A percentile compares a stretch with the other conserved stretches of the same genome.
phyloP scores from a whole-genome alignment of 2,329 filamentous ascomycete genomes.

The Penicillium sp. region DNA sequence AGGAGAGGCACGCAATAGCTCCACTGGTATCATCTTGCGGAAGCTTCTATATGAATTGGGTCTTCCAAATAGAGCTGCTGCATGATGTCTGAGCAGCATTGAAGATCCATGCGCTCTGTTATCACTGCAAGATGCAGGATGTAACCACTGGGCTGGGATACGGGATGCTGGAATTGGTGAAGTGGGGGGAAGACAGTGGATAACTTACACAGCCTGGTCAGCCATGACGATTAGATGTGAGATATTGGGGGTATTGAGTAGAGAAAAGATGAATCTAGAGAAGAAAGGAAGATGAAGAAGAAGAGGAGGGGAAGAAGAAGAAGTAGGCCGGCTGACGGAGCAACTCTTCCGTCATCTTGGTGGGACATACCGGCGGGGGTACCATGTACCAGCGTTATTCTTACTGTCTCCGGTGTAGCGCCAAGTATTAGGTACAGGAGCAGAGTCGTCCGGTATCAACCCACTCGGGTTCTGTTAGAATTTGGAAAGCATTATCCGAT shows the following conservation, averaged over 20 bases:
- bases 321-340: conserved; percentile 28
- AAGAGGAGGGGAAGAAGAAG: conserved; percentile 20
- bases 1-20: not conserved
- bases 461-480: conserved; percentile 19
- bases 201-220: conserved; percentile 40
- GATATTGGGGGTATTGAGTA: conserved; percentile 5
- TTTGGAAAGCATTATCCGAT: conserved; percentile 14
- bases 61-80: not conserved
- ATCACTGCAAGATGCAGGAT: not conserved
- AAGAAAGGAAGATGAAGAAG: conserved; percentile 19
- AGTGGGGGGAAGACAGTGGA: conserved; percentile 4
- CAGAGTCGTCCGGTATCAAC: conserved; percentile 31
- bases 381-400: conserved; percentile 7
- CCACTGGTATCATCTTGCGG: conserved; percentile 4
- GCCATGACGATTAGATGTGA: conserved; percentile 30
- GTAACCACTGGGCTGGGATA: not conserved
- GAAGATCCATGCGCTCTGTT: not conserved
- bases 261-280: conserved; percentile 16
- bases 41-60: not conserved
- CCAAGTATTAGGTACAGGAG: conserved; percentile 25
- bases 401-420: conserved; percentile 16
- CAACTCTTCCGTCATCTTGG: conserved; percentile 31
- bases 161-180: conserved; percentile 3
- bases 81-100: conserved; percentile 5
- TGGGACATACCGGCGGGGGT: conserved; percentile 20